A percentile compares a stretch with the other conserved stretches of the same genome.
Conservation (phyloP, 495 filamentous ascomycete species). For the Staphylotrichum tortipilum region DNA sequence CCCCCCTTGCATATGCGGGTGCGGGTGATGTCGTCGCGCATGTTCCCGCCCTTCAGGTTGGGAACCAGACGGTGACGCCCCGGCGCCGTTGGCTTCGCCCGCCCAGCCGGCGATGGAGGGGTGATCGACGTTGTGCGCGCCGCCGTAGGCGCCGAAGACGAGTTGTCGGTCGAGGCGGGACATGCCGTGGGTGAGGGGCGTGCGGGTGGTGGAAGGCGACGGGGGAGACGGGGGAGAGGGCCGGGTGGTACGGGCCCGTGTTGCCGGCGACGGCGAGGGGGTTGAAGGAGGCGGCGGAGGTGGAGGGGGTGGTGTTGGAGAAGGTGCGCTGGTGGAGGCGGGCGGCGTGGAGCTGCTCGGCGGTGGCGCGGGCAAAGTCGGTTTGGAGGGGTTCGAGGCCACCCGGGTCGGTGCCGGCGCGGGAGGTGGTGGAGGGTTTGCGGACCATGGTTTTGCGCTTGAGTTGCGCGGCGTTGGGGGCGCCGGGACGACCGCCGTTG, state of each 20-base stretch:
- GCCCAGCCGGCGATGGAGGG: constrained; percentile 18
- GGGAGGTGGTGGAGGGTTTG: constrained; percentile 33
- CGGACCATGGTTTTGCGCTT: constrained; percentile 39
- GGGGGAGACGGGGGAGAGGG: constrained; percentile 40
- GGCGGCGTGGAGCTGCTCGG: constrained; percentile 27
- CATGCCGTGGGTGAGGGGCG: constrained; percentile 36
- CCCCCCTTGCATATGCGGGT: background rate
- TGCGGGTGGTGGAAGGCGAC: constrained; percentile 31
- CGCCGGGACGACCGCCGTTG: constrained; percentile 22
- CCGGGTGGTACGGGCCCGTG: constrained; percentile 32
- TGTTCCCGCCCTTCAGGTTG: too few species aligned
- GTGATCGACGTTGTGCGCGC: constrained; percentile 11
- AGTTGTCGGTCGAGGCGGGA: constrained; percentile 68
- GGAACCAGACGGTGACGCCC: too few species aligned
- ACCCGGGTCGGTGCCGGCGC: constrained; percentile 19
- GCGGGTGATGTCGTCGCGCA: background rate
- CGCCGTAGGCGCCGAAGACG: constrained; percentile 68
- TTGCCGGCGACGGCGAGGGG: constrained; percentile 31
- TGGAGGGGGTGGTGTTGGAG: constrained; percentile 10
- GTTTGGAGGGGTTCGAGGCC: constrained; percentile 37
- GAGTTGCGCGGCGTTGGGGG: constrained; percentile 21
- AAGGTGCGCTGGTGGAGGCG: constrained; percentile 33
- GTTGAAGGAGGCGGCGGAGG: constrained; percentile 28
- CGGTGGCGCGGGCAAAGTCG: constrained; percentile 25
- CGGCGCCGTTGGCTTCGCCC: background rate